Evolutionary conservation across 257 asterid genomes (phyloP), one percentile per base, ranked within the genome.

Genomic region (Pogostemon cablin): DNA sequence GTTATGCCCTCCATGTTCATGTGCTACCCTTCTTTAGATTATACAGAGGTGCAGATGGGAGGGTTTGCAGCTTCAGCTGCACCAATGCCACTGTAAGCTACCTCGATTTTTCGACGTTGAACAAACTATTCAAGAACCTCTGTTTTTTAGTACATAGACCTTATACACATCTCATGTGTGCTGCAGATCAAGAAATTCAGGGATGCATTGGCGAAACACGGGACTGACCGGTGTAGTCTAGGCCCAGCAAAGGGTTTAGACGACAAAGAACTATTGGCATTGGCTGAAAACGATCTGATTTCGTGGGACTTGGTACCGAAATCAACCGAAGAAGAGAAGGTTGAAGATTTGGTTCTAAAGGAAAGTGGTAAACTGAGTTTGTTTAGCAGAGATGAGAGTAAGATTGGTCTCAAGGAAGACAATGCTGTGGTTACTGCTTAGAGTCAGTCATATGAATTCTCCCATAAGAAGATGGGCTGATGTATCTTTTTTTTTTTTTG

Each of bases 11-110:
- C 60, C 85, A 79, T 15, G 80, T 93, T 32, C 96, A 86, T 83
- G 96, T 93, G 0, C 42, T 93, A n/a, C 98, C 98, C 47, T 93
- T 88, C 83, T 93, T 93, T 65, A 83, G 97, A 76, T 90, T 93
- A 79, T 88, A 90, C 12, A 82, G 96, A 52, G 98, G 98, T 40
- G 87, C 95, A 9, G 85, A 84, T 50, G 98, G 97, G 69, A 83
- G 76, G 35, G 69, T 87, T 8, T 86, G 97, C 70, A 93, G 95
- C 86, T 90, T 93, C 72, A 93, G 98, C 87, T 93, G 98, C 79
- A 93, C 97, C 32, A 90, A 84, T 76, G 95, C 98, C 65, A 93
- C 98, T 0, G 98, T 93, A 71, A 78, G 97, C 37, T 17, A 15
- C 37, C n/a, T 20, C 8, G 7, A 52, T 43, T 44, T 42, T 10